Evolutionary conservation across 2,329 filamentous ascomycete genomes (phyloP).

Genomic region (Pestalotiopsis sp.): DNA sequence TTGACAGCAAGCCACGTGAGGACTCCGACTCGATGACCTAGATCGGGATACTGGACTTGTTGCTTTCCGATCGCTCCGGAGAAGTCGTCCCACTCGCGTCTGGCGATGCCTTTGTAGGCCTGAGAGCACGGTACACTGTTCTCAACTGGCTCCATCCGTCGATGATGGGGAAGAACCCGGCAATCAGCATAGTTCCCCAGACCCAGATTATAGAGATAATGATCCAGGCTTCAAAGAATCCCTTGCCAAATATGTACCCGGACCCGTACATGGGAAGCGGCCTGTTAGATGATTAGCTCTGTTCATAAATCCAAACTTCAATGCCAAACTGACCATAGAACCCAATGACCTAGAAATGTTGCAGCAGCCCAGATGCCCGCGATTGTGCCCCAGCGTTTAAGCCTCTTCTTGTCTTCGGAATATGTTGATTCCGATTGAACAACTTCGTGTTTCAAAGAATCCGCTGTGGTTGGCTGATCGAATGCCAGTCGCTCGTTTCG

Average conservation of each 20-base stretch:
- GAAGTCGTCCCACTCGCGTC: neutral
- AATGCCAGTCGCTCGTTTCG: slow-evolving; percentile 43
- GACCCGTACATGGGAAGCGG: slow-evolving; percentile 57
- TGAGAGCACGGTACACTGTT: slow-evolving; percentile 25
- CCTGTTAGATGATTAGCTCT: slow-evolving; percentile 19
- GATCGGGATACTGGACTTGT: neutral
- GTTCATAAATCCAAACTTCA: neutral
- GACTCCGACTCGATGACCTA: neutral
- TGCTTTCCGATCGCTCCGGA: neutral
- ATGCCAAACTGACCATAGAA: slow-evolving; percentile 43
- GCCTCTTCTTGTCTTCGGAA: slow-evolving; percentile 32
- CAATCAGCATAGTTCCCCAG: slow-evolving; percentile 52
- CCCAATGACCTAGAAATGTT: slow-evolving; percentile 55
- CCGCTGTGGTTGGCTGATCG: slow-evolving; percentile 24
- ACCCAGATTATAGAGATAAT: slow-evolving; percentile 55
- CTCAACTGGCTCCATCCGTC: slow-evolving; percentile 43
- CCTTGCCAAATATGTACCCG: slow-evolving; percentile 49
- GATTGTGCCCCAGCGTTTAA: slow-evolving; percentile 49
- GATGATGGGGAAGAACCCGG: slow-evolving; percentile 51
- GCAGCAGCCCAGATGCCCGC: slow-evolving; percentile 48
- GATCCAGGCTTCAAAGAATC: slow-evolving; percentile 54
- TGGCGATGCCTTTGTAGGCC: neutral
- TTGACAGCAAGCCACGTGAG: neutral
- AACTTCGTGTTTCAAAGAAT: slow-evolving; percentile 6
- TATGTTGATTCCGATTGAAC: slow-evolving; percentile 27